Evolutionary conservation across 2,329 filamentous ascomycete species (phyloP).

Genomic region (Rutstroemia sp.): DNA sequence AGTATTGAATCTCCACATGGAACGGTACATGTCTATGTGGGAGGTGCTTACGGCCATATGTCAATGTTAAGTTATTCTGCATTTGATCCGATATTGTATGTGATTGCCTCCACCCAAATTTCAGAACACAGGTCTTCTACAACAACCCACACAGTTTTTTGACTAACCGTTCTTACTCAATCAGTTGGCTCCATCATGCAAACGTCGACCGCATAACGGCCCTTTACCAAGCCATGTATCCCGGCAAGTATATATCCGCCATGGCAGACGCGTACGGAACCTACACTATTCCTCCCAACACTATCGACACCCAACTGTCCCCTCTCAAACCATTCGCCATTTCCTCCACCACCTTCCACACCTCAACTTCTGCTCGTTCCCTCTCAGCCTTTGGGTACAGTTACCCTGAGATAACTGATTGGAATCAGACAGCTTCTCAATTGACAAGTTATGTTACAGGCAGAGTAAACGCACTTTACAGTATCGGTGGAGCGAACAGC

Average conservation of each 20-base stretch:
- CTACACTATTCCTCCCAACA: conserved; percentile 22
- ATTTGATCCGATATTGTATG: conserved; percentile 42
- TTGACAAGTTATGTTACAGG: conserved; percentile 54
- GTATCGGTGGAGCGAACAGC: conserved; percentile 9
- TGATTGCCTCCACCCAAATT: background rate
- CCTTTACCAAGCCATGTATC: conserved; percentile 40
- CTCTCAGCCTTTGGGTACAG: conserved; percentile 22
- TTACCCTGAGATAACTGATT: conserved; percentile 33
- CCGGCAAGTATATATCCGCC: conserved; percentile 24
- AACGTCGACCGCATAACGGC: conserved; percentile 56
- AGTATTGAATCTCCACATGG: conserved; percentile 41
- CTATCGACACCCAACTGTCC: conserved; percentile 24
- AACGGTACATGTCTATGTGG: conserved; percentile 34
- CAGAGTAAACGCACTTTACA: conserved; percentile 49
- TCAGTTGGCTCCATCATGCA: conserved; percentile 43
- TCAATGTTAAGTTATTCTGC: conserved; percentile 35
- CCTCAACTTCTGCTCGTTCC: conserved; percentile 12
- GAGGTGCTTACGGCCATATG: conserved; percentile 34
- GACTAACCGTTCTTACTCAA: conserved; percentile 1
- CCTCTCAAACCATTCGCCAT: conserved; percentile 20
- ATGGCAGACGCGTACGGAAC: conserved; percentile 28
- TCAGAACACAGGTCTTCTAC: background rate
- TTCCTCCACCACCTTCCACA: conserved; percentile 25
- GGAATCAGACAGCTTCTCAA: conserved; percentile 43
- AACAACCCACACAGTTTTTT: no score